These are phyloP conservation scores for Pyrenula aspistea DNA, from an alignment of 495 filamentous ascomycete species.

Conservation along the genomic window DNA sequence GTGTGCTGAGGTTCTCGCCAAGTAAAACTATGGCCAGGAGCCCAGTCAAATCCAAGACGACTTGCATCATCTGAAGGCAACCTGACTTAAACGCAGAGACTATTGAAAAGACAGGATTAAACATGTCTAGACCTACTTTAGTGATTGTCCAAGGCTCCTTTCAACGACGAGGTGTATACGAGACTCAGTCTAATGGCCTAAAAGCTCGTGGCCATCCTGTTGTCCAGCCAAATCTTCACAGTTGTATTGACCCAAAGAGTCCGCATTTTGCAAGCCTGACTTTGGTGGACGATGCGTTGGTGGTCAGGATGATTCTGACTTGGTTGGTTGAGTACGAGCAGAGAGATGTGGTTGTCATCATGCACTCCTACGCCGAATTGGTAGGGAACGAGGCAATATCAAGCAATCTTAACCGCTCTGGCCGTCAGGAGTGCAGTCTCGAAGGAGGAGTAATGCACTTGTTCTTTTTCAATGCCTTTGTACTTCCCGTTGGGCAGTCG, in stretches of 20 bases:
- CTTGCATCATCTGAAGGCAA: too few species aligned
- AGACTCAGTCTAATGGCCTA: too few species aligned
- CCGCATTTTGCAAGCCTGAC: slow-evolving; percentile 1
- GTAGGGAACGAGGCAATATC: slow-evolving; percentile 23
- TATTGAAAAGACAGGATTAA: too few species aligned
- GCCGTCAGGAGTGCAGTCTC: slow-evolving; percentile 13
- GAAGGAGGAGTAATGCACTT: slow-evolving; percentile 24
- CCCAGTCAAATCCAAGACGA: too few species aligned
- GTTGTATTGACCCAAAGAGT: slow-evolving; percentile 1
- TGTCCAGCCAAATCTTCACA: slow-evolving; percentile 3
- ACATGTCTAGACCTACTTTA: too few species aligned
- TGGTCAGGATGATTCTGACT: slow-evolving; percentile 1
- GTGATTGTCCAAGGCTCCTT: too few species aligned
- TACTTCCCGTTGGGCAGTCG: too few species aligned
- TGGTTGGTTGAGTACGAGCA: slow-evolving; percentile 4
- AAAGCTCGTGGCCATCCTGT: slow-evolving; percentile 4
- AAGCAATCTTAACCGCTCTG: slow-evolving; percentile 16
- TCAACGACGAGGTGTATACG: too few species aligned
- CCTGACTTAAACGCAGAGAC: too few species aligned
- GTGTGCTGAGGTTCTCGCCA: too few species aligned
- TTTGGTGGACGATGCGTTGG: slow-evolving; percentile 5
- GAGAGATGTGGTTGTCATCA: slow-evolving; percentile 18
- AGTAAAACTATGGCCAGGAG: too few species aligned
- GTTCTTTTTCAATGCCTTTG: too few species aligned
- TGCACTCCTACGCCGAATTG: slow-evolving; percentile 20